Percentiles rank a stretch among this genome's conserved stretches.
Conservation (phyloP, 106 monocot species). For the Posidonia australis region DNA sequence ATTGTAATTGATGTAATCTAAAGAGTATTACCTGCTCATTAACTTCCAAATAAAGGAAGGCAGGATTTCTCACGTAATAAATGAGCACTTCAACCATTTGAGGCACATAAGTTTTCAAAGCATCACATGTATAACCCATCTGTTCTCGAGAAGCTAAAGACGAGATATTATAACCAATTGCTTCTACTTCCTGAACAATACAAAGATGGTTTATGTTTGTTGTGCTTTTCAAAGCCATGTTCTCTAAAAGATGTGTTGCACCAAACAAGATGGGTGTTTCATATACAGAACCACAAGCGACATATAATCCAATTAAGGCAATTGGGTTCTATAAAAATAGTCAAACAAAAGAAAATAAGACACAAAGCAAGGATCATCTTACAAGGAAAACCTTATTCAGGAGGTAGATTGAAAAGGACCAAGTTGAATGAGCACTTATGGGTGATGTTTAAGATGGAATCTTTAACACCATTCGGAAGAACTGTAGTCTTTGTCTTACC, state of each 20-base stretch:
- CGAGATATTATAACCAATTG: too few relatives aligned
- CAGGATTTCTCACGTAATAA: constrained; percentile 59
- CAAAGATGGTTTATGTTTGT: constrained; percentile 66
- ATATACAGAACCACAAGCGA: constrained; percentile 65
- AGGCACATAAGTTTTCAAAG: constrained; percentile 63
- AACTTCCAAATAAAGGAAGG: constrained; percentile 76
- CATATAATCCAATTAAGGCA: constrained; percentile 63
- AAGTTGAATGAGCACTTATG: constrained; percentile 29
- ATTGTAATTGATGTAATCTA: not conserved
- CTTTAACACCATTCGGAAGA: constrained; percentile 60
- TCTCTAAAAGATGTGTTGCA: constrained; percentile 54
- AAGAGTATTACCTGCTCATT: constrained; percentile 57
- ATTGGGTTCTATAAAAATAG: constrained; percentile 31
- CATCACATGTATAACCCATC: constrained; percentile 68
- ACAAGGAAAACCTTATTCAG: too few relatives aligned
- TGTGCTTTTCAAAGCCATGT: constrained; percentile 72
- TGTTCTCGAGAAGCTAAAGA: constrained; percentile 68
- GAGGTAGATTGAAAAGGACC: too few relatives aligned
- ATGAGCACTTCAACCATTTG: constrained; percentile 80
- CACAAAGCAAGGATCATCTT: not conserved
- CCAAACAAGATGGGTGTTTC: constrained; percentile 42
- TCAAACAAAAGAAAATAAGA: not conserved
- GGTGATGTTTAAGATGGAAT: constrained; percentile 70
- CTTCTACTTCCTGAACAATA: constrained; percentile 63
- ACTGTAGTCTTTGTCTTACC: constrained; percentile 62